phyloP scores from a whole-genome alignment of 106 monocot genomes.

The Dendrobium nobile region DNA sequence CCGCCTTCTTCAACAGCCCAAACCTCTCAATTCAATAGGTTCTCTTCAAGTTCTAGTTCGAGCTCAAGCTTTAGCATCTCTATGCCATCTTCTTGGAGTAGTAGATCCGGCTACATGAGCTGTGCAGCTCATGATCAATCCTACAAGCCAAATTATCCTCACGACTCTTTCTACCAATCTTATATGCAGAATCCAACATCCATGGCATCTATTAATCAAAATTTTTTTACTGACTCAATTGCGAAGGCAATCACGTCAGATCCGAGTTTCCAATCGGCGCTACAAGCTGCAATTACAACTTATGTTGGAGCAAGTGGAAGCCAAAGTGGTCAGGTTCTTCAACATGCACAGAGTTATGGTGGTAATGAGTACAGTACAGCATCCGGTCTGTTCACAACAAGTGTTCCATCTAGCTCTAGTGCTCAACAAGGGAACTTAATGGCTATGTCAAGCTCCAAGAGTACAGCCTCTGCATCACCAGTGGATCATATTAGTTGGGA shows the following conservation, averaged over 20 bases:
- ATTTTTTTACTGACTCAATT: neutral
- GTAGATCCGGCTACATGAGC: neutral
- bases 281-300: constrained; percentile 4
- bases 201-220: neutral
- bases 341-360: neutral
- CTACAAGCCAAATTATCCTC: neutral
- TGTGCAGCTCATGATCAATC: neutral
- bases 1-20: constrained; percentile 5
- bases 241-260: constrained; percentile 10
- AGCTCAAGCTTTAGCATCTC: constrained; percentile 10
- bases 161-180: neutral
- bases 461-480: neutral
- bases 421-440: neutral
- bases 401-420: neutral
- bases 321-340: neutral
- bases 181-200: neutral
- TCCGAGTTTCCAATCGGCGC: constrained; percentile 7
- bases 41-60: neutral
- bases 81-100: constrained; percentile 5
- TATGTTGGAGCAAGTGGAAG: constrained; percentile 9
- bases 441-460: neutral
- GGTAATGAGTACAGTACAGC: neutral
- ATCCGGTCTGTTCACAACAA: neutral
- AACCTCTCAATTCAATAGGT: constrained; percentile 7
- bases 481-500: neutral